Percentiles rank a stretch among this genome's conserved stretches.
Evolutionary conservation across 306 rosid genomes (phyloP).

Genomic region (Gleditsia sinensis): DNA sequence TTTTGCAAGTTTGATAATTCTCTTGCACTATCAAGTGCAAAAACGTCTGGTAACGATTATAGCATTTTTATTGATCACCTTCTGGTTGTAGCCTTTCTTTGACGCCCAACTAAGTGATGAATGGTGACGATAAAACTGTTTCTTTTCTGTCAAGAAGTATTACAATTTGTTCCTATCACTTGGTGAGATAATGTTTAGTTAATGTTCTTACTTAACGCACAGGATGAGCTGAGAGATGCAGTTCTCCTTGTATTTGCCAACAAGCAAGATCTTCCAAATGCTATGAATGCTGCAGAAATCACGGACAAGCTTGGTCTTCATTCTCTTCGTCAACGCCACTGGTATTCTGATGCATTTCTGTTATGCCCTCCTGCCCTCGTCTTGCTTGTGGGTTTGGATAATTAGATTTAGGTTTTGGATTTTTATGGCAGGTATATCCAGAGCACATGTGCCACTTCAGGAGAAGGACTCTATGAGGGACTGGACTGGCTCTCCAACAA

Average conservation of each 20-base stretch:
- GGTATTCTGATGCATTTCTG: constrained; percentile 26
- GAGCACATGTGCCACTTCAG: constrained; percentile 46
- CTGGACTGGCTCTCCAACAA: constrained; percentile 49
- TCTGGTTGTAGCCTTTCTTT: not conserved
- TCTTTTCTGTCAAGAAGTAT: not conserved
- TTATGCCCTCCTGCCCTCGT: not conserved
- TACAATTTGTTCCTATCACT: not conserved
- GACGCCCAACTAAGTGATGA: not conserved
- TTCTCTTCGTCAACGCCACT: constrained; percentile 48
- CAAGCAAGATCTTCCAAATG: constrained; percentile 51
- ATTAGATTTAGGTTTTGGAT: not conserved
- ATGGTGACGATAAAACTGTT: not conserved
- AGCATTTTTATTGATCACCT: not conserved
- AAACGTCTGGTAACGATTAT: constrained; percentile 1
- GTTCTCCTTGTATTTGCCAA: constrained; percentile 49
- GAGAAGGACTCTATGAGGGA: constrained; percentile 49
- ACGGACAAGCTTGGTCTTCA: constrained; percentile 48
- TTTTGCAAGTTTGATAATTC: not conserved
- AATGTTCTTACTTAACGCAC: constrained; percentile 5
- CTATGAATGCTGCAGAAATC: constrained; percentile 48
- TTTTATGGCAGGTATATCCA: constrained; percentile 36
- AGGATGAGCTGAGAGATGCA: constrained; percentile 49
- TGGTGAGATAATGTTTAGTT: constrained; percentile 2
- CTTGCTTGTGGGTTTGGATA: not conserved
- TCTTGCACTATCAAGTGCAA: not conserved